Conservation (phyloP, 257 asterid genomes). For the Anisodus acutangulus region DNA sequence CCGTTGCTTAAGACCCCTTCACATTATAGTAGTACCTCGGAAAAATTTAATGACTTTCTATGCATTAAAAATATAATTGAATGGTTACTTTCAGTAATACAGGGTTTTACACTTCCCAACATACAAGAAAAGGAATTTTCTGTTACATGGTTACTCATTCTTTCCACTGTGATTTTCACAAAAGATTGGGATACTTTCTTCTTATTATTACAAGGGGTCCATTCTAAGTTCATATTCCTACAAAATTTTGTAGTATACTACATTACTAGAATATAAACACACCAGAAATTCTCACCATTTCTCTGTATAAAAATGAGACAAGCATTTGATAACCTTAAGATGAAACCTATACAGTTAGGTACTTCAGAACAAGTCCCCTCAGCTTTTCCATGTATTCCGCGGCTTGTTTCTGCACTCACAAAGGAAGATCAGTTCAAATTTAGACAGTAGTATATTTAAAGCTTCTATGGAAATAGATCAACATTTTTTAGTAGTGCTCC, state of each 20-base stretch:
- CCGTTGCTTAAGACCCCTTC: not conserved
- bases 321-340: not conserved
- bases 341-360: conserved; percentile 61
- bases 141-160: not conserved
- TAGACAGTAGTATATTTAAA: not conserved
- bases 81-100: not conserved
- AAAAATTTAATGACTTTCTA: not conserved
- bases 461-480: not conserved
- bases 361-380: conserved; percentile 78
- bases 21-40: not conserved
- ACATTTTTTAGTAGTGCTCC: too few species aligned
- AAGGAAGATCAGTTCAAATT: not conserved
- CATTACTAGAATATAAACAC: not conserved
- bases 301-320: conserved; percentile 4
- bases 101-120: not conserved
- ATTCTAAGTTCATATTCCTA: conserved; percentile 25
- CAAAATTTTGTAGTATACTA: not conserved
- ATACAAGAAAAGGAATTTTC: conserved; percentile 1
- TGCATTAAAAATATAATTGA: not conserved
- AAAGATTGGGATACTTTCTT: not conserved
- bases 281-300: not conserved
- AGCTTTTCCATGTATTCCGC: conserved; percentile 89
- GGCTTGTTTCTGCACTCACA: conserved; percentile 63
- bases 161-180: not conserved
- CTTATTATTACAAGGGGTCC: not conserved